These are phyloP conservation scores for Croton setiger DNA, from an alignment of 441 rosid genomes.

Conservation along the genomic window DNA sequence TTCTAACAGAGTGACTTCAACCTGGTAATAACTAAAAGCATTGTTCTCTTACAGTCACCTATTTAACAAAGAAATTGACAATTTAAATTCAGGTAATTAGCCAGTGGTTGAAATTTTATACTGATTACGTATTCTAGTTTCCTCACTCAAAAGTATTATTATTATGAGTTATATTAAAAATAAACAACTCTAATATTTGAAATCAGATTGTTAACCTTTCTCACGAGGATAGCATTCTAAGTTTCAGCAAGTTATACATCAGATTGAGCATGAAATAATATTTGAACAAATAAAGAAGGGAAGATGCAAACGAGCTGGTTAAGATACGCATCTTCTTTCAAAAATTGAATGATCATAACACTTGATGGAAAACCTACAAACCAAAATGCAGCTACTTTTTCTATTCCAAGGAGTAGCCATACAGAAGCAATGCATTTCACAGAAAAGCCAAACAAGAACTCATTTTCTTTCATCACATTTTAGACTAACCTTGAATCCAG, in stretches of 20 bases:
- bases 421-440: neutral
- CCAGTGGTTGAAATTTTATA: neutral
- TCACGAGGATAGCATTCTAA: neutral
- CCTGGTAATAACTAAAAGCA: neutral
- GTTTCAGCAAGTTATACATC: neutral
- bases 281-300: neutral
- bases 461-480: neutral
- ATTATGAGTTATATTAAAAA: neutral
- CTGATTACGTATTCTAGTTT: neutral
- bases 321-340: neutral
- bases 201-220: neutral
- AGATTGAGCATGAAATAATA: neutral
- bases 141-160: neutral
- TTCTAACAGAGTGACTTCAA: neutral
- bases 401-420: neutral
- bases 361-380: neutral
- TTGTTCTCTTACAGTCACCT: neutral
- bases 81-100: neutral
- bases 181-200: neutral
- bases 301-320: neutral
- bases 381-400: neutral
- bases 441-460: neutral
- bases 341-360: neutral
- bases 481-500: slow-evolving; percentile 77
- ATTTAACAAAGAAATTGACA: neutral